phyloP scores from a whole-genome alignment of 306 rosid species.

The Dryas drummondii region DNA sequence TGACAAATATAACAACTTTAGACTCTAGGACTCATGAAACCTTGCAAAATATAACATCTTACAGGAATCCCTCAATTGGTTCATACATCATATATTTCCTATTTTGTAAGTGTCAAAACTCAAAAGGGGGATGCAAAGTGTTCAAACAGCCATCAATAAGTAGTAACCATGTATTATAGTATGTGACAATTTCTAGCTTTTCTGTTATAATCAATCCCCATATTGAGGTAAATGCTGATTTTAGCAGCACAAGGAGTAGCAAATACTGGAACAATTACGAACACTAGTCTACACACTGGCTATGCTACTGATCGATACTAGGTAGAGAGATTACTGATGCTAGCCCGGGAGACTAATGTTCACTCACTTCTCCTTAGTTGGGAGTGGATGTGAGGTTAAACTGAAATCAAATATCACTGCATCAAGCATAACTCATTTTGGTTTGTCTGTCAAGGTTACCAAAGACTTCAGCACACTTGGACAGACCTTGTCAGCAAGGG shows the following conservation, averaged over 20 bases:
- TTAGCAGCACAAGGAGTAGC: neutral
- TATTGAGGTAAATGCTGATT: neutral
- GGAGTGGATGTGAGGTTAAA: slow-evolving; percentile 8
- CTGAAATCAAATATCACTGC: neutral
- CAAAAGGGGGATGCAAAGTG: neutral
- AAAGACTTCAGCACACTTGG: slow-evolving; percentile 72
- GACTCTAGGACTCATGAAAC: neutral
- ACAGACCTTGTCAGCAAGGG: slow-evolving; percentile 65
- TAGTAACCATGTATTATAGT: neutral
- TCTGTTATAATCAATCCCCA: neutral
- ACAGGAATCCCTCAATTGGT: neutral
- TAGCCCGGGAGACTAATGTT: neutral
- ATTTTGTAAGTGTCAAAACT: neutral
- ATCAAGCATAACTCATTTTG: slow-evolving; percentile 38
- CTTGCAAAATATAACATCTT: neutral
- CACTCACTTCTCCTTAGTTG: neutral
- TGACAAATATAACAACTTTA: too few species aligned
- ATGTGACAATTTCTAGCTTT: neutral
- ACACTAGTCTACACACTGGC: neutral
- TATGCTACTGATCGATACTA: neutral
- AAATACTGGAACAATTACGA: neutral
- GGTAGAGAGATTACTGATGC: neutral
- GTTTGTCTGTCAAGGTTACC: slow-evolving; percentile 68
- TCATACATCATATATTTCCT: neutral
- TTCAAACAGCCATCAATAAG: neutral